These are phyloP conservation scores for Ceratocystis harringtonii DNA, from an alignment of 2,329 filamentous ascomycete genomes.

Conservation along the genomic window DNA sequence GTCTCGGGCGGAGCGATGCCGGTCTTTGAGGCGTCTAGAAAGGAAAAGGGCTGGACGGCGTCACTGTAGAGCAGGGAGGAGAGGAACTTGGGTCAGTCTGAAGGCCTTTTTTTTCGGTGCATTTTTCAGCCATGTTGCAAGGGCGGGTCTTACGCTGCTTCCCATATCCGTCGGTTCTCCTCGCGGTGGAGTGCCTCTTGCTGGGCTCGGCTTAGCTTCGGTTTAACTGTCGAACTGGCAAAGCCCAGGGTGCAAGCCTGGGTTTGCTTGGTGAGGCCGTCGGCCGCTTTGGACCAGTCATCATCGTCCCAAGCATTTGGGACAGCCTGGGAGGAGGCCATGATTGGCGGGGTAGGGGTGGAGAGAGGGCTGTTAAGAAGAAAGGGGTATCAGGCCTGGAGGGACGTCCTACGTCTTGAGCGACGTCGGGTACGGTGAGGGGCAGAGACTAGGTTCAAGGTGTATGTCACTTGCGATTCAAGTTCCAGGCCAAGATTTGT, in stretches of 20 bases:
- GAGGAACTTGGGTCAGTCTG: background rate
- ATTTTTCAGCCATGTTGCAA: background rate
- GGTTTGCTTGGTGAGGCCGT: conserved; percentile 32
- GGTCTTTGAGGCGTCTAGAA: conserved; percentile 48
- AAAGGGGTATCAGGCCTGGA: background rate
- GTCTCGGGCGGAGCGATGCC: conserved; percentile 42
- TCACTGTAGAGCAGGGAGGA: conserved; percentile 37
- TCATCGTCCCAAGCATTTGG: conserved; percentile 82
- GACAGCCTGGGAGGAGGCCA: conserved; percentile 26
- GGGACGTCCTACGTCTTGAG: background rate
- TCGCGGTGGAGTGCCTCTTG: conserved; percentile 67
- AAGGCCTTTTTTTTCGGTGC: background rate
- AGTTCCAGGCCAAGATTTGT: background rate
- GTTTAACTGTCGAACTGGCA: conserved; percentile 24
- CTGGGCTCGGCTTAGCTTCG: conserved; percentile 54
- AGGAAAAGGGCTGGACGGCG: conserved; percentile 58
- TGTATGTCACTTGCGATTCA: background rate
- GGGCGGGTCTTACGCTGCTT: conserved; percentile 51
- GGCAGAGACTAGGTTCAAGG: too few relatives aligned
- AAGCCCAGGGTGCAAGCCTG: background rate
- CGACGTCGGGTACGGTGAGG: background rate
- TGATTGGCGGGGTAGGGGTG: conserved; percentile 32
- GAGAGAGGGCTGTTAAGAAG: conserved; percentile 20
- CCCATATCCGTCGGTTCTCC: conserved; percentile 73
- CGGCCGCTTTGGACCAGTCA: conserved; percentile 72